These are phyloP conservation scores for Mycena amicta DNA, from an alignment of 768 basidiomycete species.

Conservation along the genomic window DNA sequence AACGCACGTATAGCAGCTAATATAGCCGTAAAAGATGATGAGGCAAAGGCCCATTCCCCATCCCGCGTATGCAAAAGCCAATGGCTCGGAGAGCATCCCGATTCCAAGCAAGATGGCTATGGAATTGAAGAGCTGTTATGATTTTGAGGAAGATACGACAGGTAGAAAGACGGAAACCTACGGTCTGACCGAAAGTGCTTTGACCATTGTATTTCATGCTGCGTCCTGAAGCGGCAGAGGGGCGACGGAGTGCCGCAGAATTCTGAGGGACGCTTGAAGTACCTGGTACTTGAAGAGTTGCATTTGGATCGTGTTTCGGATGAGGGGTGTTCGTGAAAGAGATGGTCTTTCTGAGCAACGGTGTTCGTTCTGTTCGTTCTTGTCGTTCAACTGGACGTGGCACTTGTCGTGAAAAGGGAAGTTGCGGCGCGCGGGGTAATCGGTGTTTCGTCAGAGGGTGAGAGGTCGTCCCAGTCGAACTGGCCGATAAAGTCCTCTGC, in stretches of 20 bases:
- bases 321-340: slow-evolving; percentile 18
- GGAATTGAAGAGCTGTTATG: slow-evolving; percentile 89
- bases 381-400: slow-evolving; percentile 2
- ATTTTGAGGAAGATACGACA: too few species aligned
- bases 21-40: slow-evolving; percentile 73
- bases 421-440: slow-evolving; percentile 8
- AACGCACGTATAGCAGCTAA: slow-evolving; percentile 90
- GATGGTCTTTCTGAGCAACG: slow-evolving; percentile 20
- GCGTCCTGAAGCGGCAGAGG: slow-evolving; percentile 30
- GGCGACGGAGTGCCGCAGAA: slow-evolving; percentile 27
- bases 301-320: slow-evolving; percentile 13
- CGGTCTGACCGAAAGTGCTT: slow-evolving; percentile 79
- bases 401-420: slow-evolving; percentile 22
- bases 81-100: slow-evolving; percentile 87
- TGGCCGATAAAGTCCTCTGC: slow-evolving; percentile 8
- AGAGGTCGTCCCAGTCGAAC: neutral
- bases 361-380: slow-evolving; percentile 11
- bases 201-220: slow-evolving; percentile 41
- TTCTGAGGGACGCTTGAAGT: neutral
- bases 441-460: slow-evolving; percentile 1
- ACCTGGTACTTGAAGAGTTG: slow-evolving; percentile 9
- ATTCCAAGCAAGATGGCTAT: slow-evolving; percentile 89
- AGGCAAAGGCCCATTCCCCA: slow-evolving; percentile 84
- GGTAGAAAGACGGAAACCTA: too few species aligned
- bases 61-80: slow-evolving; percentile 91